phyloP scores from a whole-genome alignment of 2,329 filamentous ascomycete genomes.

The Beauveria scarabaeidicola region DNA sequence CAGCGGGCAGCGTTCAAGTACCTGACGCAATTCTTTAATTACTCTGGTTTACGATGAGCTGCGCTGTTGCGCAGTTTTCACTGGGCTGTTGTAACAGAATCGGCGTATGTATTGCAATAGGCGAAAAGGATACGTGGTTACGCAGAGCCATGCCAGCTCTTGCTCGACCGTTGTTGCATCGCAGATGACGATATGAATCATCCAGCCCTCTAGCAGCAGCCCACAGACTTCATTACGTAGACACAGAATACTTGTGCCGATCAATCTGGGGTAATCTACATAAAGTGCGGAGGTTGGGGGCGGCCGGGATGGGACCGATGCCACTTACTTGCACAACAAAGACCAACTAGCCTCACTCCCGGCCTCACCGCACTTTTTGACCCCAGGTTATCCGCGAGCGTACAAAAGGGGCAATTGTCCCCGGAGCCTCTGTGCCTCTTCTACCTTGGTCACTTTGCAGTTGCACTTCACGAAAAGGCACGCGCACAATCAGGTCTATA shows the following conservation, averaged over 20 bases:
- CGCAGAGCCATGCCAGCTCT: background rate
- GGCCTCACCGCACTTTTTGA: constrained; percentile 1
- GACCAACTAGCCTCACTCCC: background rate
- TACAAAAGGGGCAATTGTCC: background rate
- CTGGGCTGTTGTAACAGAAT: background rate
- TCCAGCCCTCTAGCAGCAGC: background rate
- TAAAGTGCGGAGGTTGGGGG: background rate
- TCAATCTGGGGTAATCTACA: background rate
- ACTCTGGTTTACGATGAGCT: background rate
- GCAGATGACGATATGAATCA: background rate
- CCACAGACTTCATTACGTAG: background rate
- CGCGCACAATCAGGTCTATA: background rate
- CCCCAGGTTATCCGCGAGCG: background rate
- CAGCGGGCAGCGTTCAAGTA: background rate
- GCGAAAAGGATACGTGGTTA: background rate
- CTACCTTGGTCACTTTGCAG: background rate
- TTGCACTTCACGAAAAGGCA: background rate
- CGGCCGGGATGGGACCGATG: background rate
- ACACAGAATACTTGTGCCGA: background rate
- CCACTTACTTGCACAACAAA: constrained; percentile 4
- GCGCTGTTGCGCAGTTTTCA: background rate
- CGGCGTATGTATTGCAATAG: background rate
- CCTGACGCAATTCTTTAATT: background rate
- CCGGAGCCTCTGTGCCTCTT: background rate
- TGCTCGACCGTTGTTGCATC: background rate